Conservation (phyloP, 1,284 basidiomycete species). For the Malassezia sp. region DNA sequence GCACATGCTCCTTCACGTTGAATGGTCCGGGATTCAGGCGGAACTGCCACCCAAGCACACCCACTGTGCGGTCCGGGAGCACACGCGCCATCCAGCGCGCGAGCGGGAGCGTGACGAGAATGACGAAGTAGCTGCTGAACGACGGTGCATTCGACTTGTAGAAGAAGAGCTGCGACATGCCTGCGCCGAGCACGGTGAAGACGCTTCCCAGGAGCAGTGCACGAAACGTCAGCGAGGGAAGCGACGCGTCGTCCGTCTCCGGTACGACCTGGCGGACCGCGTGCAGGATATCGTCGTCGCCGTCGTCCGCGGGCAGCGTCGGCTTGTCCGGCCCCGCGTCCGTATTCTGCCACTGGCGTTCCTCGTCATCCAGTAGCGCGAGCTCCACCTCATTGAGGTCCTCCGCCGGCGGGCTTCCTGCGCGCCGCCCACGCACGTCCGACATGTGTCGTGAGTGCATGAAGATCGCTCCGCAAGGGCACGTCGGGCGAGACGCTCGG, state of each 20-base stretch:
- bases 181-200: slow-evolving; percentile 53
- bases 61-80: slow-evolving; percentile 37
- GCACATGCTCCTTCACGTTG: slow-evolving; percentile 49
- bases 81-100: slow-evolving; percentile 47
- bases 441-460: too few relatives aligned
- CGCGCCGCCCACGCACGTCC: too few relatives aligned
- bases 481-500: too few relatives aligned
- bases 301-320: slow-evolving; percentile 24
- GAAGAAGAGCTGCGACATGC: slow-evolving; percentile 42
- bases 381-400: slow-evolving; percentile 9
- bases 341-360: background rate
- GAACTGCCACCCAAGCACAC: slow-evolving; percentile 31
- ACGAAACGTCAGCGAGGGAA: slow-evolving; percentile 52
- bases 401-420: too few relatives aligned
- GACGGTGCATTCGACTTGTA: slow-evolving; percentile 46
- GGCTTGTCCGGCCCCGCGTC: slow-evolving; percentile 12
- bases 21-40: slow-evolving; percentile 51
- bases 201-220: slow-evolving; percentile 51
- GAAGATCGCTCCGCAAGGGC: too few relatives aligned
- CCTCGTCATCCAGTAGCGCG: slow-evolving; percentile 5
- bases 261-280: slow-evolving; percentile 49
- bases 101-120: slow-evolving; percentile 50
- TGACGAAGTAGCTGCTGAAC: slow-evolving; percentile 53
- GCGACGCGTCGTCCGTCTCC: slow-evolving; percentile 51
- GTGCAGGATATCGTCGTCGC: slow-evolving; percentile 30